phyloP scores from a whole-genome alignment of 2,329 filamentous ascomycete species.

The Colletotrichum caudatum region DNA sequence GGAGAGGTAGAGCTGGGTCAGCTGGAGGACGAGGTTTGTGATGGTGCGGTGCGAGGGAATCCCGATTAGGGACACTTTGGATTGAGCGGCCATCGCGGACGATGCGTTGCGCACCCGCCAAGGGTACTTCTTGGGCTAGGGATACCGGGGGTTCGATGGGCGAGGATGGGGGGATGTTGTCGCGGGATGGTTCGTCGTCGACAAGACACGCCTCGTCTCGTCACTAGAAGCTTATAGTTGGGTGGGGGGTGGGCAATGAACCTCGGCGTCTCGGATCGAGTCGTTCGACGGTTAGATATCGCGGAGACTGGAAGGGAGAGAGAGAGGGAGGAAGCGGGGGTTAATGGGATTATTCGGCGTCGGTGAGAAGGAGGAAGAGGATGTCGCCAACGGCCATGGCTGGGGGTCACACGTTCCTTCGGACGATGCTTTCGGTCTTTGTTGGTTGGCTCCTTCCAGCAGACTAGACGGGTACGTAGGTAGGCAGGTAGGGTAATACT shows the following conservation, averaged over 20 bases:
- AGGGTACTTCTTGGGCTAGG: not conserved
- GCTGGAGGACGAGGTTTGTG: constrained; percentile 72
- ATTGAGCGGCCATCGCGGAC: constrained; percentile 76
- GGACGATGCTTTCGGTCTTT: constrained; percentile 29
- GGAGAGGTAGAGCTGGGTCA: constrained; percentile 79
- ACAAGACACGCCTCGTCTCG: constrained; percentile 20
- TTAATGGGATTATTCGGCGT: not conserved
- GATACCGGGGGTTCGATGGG: not conserved
- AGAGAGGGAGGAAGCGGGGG: constrained; percentile 19
- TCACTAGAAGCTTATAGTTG: constrained; percentile 12
- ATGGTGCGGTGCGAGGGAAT: constrained; percentile 69
- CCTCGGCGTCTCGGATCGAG: constrained; percentile 2
- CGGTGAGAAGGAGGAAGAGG: constrained; percentile 15
- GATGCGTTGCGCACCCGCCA: constrained; percentile 14
- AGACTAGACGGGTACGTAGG: not conserved
- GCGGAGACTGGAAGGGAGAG: not conserved
- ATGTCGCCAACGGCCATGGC: constrained; percentile 30
- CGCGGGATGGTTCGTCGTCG: not conserved
- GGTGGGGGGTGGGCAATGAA: too few species aligned
- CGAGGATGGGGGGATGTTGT: not conserved
- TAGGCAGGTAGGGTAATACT: too few species aligned
- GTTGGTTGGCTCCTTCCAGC: not conserved
- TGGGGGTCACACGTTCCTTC: constrained; percentile 26
- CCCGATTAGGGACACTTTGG: constrained; percentile 72
- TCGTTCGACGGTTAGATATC: not conserved